Base-by-base conservation (phyloP, 345 rosid species). In the Hibiscus trionum region DNA sequence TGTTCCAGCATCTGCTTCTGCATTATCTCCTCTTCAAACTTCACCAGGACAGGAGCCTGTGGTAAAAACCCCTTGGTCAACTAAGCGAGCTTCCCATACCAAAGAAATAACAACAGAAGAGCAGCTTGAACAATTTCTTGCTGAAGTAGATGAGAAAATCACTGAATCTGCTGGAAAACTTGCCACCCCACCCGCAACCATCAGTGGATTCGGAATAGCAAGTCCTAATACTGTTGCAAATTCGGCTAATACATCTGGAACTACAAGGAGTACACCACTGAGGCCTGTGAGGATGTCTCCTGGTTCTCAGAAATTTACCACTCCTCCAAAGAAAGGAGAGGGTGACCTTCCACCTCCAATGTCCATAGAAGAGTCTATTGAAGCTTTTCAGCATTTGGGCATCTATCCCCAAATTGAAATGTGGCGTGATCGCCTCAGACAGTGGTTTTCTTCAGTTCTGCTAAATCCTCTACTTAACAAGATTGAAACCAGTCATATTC, bases 261-360 rank as follows among this genome's bases (percentile, higher is more conserved):
- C 91, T 79, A 76, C 88, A 19, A 88, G 97, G 82, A 92, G 86
- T 72, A 92, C 95, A 35, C 99, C 99, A 60, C 79, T 90, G 80
- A 84, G 97, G 81, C 85, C 87, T 52, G 97, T 94, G 71, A 88
- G 97, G 84, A 88, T 94, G 97, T 94, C 99, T 84, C 99, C 99
- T 72, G 86, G 92, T 75, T 91, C 91, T 62, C 99, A 94, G 82
- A 94, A 94, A 73, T 91, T 88, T 82, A 84, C 87, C 47, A 91
- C 98, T 67, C 96, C 98, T 63, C 97, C 97, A 49, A 92, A 94
- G 87, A 94, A 91, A 83, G 97, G 97, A 82, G 97, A 94, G 61
- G 97, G 96, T 26, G 97, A 94, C 14, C 84, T 90, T 81, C 97
- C 97, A 77, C 79, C 84, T 39, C 89, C 97, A 53, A 37, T 7